A percentile compares a stretch with the other conserved stretches of the same genome.
phyloP scores from a whole-genome alignment of 1,284 basidiomycete species.

The Moniliophthora roreri region DNA sequence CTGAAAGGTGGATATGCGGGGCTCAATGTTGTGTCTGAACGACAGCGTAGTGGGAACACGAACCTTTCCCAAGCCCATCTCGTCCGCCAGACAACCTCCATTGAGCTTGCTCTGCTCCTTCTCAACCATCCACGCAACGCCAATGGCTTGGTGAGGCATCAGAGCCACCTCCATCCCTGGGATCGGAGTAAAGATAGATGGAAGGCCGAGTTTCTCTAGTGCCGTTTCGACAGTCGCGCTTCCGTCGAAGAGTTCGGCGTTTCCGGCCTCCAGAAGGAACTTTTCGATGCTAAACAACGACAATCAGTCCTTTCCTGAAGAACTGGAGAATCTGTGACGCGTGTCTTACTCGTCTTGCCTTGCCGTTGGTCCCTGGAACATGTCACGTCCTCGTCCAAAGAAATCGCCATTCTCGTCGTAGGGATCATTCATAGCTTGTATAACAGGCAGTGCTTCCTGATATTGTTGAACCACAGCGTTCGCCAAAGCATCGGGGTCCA shows the following conservation, averaged over 20 bases:
- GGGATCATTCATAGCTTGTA: slow-evolving; percentile 24
- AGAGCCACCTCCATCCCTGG: slow-evolving; percentile 56
- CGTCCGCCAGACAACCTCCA: slow-evolving; percentile 76
- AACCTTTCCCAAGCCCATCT: slow-evolving; percentile 65
- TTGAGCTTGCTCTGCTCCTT: slow-evolving; percentile 46
- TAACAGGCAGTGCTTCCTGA: slow-evolving; percentile 2
- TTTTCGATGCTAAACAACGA: slow-evolving; percentile 42
- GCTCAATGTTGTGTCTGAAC: background rate
- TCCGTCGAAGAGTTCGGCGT: slow-evolving; percentile 54
- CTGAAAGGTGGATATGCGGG: slow-evolving; percentile 20
- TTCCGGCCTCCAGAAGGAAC: slow-evolving; percentile 55
- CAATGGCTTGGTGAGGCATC: slow-evolving; percentile 66
- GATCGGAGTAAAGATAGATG: slow-evolving; percentile 37
- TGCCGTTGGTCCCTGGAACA: slow-evolving; percentile 43
- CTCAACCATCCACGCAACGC: slow-evolving; percentile 66
- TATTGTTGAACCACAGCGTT: background rate
- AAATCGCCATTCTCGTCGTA: slow-evolving; percentile 43
- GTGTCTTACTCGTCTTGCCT: slow-evolving; percentile 46
- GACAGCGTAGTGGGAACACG: slow-evolving; percentile 12
- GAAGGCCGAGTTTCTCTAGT: slow-evolving; percentile 42
- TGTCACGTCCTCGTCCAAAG: slow-evolving; percentile 44
- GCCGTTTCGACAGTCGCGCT: slow-evolving; percentile 54
- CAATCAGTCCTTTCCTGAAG: background rate
- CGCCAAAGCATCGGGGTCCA: background rate
- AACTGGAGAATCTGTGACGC: slow-evolving; percentile 3